phyloP scores from a whole-genome alignment of 2,329 filamentous ascomycete species.

The Trichophyton equinum region DNA sequence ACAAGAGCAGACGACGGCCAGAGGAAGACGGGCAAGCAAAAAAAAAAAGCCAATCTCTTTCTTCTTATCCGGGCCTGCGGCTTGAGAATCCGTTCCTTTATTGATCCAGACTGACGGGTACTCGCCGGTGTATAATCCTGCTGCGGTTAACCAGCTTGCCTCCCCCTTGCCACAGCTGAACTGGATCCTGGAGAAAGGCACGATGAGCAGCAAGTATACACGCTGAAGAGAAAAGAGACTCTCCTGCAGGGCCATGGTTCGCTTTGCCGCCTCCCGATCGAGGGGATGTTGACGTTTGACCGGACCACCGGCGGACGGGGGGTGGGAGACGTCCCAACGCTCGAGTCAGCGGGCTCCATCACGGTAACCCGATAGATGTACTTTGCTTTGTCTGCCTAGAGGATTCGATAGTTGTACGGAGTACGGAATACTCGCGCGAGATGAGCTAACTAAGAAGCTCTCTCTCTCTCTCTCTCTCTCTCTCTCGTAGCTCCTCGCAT shows the following conservation, averaged over 20 bases:
- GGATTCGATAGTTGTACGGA: too few species aligned
- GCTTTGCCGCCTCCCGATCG: not conserved
- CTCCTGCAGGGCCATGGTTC: not conserved
- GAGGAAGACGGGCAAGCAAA: not conserved
- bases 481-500: not conserved
- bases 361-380: not conserved
- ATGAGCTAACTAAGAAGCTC: too few species aligned
- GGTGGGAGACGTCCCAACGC: not conserved
- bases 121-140: not conserved
- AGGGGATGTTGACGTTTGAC: not conserved
- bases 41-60: not conserved
- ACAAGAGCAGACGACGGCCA: too few species aligned
- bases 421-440: too few species aligned
- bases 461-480: too few species aligned
- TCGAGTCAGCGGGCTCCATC: not conserved
- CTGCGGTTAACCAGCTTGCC: not conserved
- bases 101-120: conserved; percentile 10
- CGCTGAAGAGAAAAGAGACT: not conserved
- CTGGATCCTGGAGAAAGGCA: not conserved
- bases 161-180: not conserved
- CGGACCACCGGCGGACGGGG: not conserved
- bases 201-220: too few species aligned
- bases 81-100: conserved; percentile 5
- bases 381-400: not conserved
- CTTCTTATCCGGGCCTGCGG: not conserved